Evolutionary conservation across 1,284 basidiomycete species (phyloP).

Genomic region (Microbotryomycetes sp.): DNA sequence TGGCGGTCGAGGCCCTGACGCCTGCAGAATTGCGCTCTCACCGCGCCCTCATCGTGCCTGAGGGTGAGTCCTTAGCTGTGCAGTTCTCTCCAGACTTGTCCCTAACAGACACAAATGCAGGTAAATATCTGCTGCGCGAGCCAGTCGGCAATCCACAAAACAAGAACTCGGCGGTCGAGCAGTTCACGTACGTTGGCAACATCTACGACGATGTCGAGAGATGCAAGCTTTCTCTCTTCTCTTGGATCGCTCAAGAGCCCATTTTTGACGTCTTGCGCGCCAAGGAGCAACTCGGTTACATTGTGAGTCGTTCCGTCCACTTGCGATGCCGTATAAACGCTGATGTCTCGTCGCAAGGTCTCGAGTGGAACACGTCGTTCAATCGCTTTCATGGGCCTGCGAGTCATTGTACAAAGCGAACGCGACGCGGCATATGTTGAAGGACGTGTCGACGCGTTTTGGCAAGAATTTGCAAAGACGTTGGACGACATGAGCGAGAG

Average conservation of each 20-base stretch:
- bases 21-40: slow-evolving; percentile 53
- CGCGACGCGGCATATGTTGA: slow-evolving; percentile 77
- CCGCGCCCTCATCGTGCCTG: slow-evolving; percentile 59
- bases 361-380: slow-evolving; percentile 44
- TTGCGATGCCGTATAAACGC: background rate
- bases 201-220: slow-evolving; percentile 48
- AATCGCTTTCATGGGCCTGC: slow-evolving; percentile 63
- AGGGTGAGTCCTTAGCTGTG: slow-evolving; percentile 46
- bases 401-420: slow-evolving; percentile 89
- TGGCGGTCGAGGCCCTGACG: slow-evolving; percentile 55
- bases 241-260: slow-evolving; percentile 72
- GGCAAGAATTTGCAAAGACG: slow-evolving; percentile 52
- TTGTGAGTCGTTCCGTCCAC: slow-evolving; percentile 49
- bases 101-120: background rate
- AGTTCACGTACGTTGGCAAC: slow-evolving; percentile 55
- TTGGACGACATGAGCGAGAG: slow-evolving; percentile 51
- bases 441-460: slow-evolving; percentile 77
- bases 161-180: slow-evolving; percentile 62
- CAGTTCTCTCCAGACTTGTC: background rate
- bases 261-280: slow-evolving; percentile 93
- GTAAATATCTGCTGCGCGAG: slow-evolving; percentile 60
- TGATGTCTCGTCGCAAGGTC: slow-evolving; percentile 10
- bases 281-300: slow-evolving; percentile 92
- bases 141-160: slow-evolving; percentile 79
- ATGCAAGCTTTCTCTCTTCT: slow-evolving; percentile 43